Evolutionary conservation across 805 yeast genomes (phyloP), one percentile per base, ranked within the genome.

Genomic region (Vanderwaltozyma polyspora): DNA sequence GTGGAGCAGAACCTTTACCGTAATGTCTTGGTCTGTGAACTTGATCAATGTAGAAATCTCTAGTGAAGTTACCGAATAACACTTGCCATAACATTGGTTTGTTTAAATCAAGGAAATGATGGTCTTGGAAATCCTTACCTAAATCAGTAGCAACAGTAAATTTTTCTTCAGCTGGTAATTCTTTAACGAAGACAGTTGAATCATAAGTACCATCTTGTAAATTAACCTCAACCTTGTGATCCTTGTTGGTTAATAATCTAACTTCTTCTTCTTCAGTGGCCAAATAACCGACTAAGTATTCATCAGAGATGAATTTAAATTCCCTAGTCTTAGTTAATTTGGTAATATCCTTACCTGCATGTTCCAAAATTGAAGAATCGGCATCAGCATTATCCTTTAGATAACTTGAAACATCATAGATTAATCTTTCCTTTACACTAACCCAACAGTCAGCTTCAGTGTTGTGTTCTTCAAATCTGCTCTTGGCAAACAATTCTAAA

Each of bases 21-120:
- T 87, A 91, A 60, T 91, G 98, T 56, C 98, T 78, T 35, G 98
- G 98, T 61, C 96, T 76, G 60, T 91, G 98, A 28, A 91, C 91
- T 62, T 91, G 96, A 55, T 86, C 95, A 52, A 91, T 67, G 59
- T 91, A 91, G 52, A 91, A 89, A 28, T 84, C 93, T 55, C 83
- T 89, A 28, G 81, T 54, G 67, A 86, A 91, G 24, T 71, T 68
- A 28, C 86, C 76, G 40, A 72, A 67, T 36, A 85, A 61, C 30
- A 91, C 83, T 64, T 91, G 98, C 59, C 73, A 52, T 28, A 91
- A 62, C 47, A 91, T 66, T 1, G 98, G 94, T 55, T 74, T 76
- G 46, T 70, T 75, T 51, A 91, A 70, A 57, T 91, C 97, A 48
- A 91, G 65, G 58, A 91, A 91, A 55, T 80, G 71, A 66, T 91